Conservation (phyloP, 2,329 filamentous ascomycete genomes). For the Diaporthe australafricana region DNA sequence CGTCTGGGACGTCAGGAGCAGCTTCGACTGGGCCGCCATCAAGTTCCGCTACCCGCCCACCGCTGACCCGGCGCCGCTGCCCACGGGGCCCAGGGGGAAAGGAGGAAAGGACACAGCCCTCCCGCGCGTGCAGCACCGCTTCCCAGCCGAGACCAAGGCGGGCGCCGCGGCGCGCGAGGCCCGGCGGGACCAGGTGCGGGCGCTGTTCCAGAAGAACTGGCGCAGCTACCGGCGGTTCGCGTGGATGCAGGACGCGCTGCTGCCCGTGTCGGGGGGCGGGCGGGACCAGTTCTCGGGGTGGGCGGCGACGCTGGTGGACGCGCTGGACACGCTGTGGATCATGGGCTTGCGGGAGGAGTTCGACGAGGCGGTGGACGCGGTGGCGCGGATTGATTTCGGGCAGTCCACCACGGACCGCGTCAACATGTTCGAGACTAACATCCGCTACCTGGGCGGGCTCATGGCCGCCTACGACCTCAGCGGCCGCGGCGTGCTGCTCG, state of each 20-base stretch:
- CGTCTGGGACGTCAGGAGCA: constrained; percentile 41
- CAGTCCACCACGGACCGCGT: constrained; percentile 48
- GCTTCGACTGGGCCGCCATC: constrained; percentile 53
- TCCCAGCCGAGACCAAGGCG: constrained; percentile 41
- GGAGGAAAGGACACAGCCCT: constrained; percentile 35
- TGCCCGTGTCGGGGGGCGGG: constrained; percentile 54
- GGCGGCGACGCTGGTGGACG: constrained; percentile 64
- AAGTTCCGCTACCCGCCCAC: constrained; percentile 43
- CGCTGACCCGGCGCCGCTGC: constrained; percentile 41
- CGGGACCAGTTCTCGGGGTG: constrained; percentile 61
- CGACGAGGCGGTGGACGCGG: constrained; percentile 57
- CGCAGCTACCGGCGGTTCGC: constrained; percentile 58
- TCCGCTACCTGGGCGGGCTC: constrained; percentile 57
- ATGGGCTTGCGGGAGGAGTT: constrained; percentile 63
- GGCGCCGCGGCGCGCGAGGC: constrained; percentile 43
- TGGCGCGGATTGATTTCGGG: constrained; percentile 54
- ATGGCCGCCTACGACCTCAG: constrained; percentile 47
- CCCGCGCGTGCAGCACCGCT: constrained; percentile 52
- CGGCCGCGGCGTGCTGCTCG: constrained; percentile 51
- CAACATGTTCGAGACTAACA: constrained; percentile 59
- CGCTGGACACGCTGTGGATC: constrained; percentile 62
- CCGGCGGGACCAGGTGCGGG: constrained; percentile 48
- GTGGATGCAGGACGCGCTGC: constrained; percentile 61
- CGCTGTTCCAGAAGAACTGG: constrained; percentile 53
- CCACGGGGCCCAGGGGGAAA: constrained; percentile 32